Base-by-base conservation (phyloP, 257 asterid genomes). In the Jasminum sambac region DNA sequence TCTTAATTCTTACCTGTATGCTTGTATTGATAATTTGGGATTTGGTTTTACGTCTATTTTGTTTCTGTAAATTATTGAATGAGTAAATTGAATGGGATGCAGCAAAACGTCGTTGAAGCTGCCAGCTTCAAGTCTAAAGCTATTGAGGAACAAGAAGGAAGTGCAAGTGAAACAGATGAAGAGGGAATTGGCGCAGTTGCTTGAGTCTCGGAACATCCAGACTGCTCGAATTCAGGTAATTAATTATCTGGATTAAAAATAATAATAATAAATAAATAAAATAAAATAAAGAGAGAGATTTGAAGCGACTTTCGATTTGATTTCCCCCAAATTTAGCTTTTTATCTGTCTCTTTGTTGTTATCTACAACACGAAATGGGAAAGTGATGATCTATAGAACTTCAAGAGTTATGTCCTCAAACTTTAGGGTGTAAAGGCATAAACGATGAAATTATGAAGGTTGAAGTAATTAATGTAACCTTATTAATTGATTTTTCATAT, bases 171-270 rank as follows among this genome's bases (percentile, higher is more conserved):
- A 84, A 69, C 96, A 88, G 83, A 90, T 90, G 93, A 87, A 76
- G 82, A 82, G 79, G 76, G 98, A 92, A 82, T 77, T 89, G 12
- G 90, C 95, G 4, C 88, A 86, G 82, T 72, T 93, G 78, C 95
- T 93, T 11, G 94, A 87, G 64, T 82, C 96, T 59, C 92, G 95
- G 61, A 92, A 92, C 86, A 87, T 82, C 64, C 92, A 71, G 74
- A 86, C 95, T 4, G 97, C 98, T 67, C 77, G 88, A 70, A 87
- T 93, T 78, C 95, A 96, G 66, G 98, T 90, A 86, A 67, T 75
- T 16, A 67, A 65, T 64, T 16, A 40, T 62, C 66, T 16, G 39
- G 52, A n/a, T n/a, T 41, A 17, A 30, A 24, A 9, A 43, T 74
- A 9, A 9, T 14, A 13, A n/a, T n/a, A n/a, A n/a, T n/a, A n/a